Conservation (phyloP, 768 basidiomycete genomes). For the Lactifluus volemus region DNA sequence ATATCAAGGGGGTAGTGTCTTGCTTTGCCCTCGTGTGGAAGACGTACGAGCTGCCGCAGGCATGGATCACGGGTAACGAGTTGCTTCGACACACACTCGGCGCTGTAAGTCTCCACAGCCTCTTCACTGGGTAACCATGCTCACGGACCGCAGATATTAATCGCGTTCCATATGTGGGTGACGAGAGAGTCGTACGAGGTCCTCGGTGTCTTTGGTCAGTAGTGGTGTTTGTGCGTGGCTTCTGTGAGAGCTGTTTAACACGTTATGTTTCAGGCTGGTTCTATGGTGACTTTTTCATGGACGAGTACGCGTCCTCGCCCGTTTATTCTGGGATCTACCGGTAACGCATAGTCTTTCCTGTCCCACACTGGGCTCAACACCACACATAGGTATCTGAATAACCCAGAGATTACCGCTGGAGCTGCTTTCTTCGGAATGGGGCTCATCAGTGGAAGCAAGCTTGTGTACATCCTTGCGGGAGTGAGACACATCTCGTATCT, state of each 20-base stretch:
- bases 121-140: neutral
- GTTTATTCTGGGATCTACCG: constrained; percentile 98
- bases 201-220: constrained; percentile 81
- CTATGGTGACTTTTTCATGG: constrained; percentile 96
- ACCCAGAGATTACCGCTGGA: constrained; percentile 93
- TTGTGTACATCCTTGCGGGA: constrained; percentile 80
- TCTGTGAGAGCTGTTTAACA: neutral
- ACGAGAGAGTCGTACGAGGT: constrained; percentile 87
- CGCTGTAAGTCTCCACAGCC: constrained; percentile 41
- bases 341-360: constrained; percentile 29
- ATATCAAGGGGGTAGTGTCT: constrained; percentile 46
- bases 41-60: constrained; percentile 70
- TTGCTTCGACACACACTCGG: constrained; percentile 86
- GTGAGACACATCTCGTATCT: constrained; percentile 82
- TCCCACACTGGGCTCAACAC: neutral
- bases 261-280: constrained; percentile 69
- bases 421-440: constrained; percentile 93
- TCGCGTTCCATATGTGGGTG: constrained; percentile 88
- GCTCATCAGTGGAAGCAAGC: constrained; percentile 84
- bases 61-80: constrained; percentile 85
- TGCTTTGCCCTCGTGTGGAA: constrained; percentile 84
- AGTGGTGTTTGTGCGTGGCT: neutral
- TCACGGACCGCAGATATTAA: constrained; percentile 47
- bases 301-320: constrained; percentile 80
- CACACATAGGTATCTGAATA: constrained; percentile 68